phyloP scores from a whole-genome alignment of 2,329 filamentous ascomycete genomes.

The Bipolaris cookei region DNA sequence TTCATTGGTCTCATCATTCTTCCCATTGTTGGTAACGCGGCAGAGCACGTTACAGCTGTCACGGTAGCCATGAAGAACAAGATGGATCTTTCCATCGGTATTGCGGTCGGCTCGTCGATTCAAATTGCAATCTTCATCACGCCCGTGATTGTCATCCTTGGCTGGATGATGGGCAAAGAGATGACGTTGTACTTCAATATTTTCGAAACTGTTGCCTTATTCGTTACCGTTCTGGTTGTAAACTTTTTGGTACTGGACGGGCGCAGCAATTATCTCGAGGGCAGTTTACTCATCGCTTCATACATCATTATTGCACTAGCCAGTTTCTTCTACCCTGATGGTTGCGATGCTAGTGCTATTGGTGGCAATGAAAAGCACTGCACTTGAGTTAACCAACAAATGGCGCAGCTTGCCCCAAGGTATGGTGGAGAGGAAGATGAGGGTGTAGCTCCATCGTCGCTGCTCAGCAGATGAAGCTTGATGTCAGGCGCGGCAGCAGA shows the following conservation, averaged over 20 bases:
- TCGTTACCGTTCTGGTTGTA: slow-evolving; percentile 81
- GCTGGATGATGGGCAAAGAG: slow-evolving; percentile 75
- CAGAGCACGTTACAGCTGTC: slow-evolving; percentile 81
- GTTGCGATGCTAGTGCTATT: slow-evolving; percentile 51
- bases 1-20: slow-evolving; percentile 82
- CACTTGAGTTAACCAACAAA: slow-evolving; percentile 1
- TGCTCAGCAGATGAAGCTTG: not conserved
- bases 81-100: slow-evolving; percentile 82
- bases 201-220: slow-evolving; percentile 72
- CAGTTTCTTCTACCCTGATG: slow-evolving; percentile 58
- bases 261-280: slow-evolving; percentile 82
- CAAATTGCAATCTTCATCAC: slow-evolving; percentile 81
- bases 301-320: slow-evolving; percentile 77
- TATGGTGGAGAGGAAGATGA: slow-evolving; percentile 29
- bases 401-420: slow-evolving; percentile 16
- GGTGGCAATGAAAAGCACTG: slow-evolving; percentile 49
- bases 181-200: slow-evolving; percentile 71
- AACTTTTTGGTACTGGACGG: slow-evolving; percentile 88
- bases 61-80: slow-evolving; percentile 83
- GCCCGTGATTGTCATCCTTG: slow-evolving; percentile 76
- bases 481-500: not conserved
- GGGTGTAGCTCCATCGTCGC: slow-evolving; percentile 12
- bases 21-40: slow-evolving; percentile 83
- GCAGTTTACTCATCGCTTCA: slow-evolving; percentile 74
- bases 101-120: slow-evolving; percentile 80